Base-by-base conservation (phyloP, 805 yeast species). In the Yarrowia hollandica region DNA sequence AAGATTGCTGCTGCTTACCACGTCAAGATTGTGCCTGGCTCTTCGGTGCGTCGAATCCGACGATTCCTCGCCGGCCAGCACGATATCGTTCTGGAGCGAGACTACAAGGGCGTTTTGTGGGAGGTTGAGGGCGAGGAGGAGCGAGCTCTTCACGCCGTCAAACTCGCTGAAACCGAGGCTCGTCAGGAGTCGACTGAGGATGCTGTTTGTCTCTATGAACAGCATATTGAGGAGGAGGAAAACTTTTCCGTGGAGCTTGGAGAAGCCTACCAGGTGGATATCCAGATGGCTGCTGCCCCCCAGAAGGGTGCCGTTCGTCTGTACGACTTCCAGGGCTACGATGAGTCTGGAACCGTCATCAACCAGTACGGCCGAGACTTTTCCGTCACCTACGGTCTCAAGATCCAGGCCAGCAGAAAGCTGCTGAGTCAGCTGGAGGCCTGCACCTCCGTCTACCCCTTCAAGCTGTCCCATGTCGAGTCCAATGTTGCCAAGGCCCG, bases 21-120 rank as follows among this genome's bases (percentile, higher is more conserved):
- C 70, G 90, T 96, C 77, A 78, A 78, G 60, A 90, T 94, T 59
- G 90, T 88, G 33, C 98, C 98, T 26, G 96, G 96, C 0, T 88
- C 97, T 19, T 85, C 89, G 71, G 88, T 94, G 39, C 86, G 99
- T 75, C 82, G 97, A 72, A 80, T 91, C 60, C 82, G 96, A 77
- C 82, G 98, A 69, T 94, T 92, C 68, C 81, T 94, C 69, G 96
- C 96, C 35, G 99, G 99, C 58, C 99, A 94, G 77, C 85, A 91
- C 61, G 96, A 90, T 69, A 94, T 90, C 59, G 94, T 90, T 64
- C 92, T 91, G 34, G 99, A 92, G 75, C 81, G 84, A 69, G 96
- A 89, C 64, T 88, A 87, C 74, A 91, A 92, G 73, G 97, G 96
- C 69, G 95, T 91, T 5, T 68, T 64, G 15, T 75, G 79, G 79